A percentile compares a stretch with the other conserved stretches of the same genome.
Conservation (phyloP, 2,329 filamentous ascomycete species). For the Aspergillus versicolor region DNA sequence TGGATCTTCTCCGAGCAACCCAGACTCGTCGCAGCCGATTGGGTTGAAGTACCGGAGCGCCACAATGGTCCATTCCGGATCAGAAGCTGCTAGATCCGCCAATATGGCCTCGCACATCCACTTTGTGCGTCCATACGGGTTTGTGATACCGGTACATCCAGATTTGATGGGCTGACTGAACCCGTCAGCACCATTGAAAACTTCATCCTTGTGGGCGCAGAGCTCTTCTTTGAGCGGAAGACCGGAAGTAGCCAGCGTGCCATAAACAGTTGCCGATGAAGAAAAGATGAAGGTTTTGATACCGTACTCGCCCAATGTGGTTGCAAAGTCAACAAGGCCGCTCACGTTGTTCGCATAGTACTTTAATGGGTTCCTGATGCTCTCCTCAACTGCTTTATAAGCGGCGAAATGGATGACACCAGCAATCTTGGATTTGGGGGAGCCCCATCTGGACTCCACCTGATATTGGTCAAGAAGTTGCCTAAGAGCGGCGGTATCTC, state of each 20-base stretch:
- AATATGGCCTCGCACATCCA: slow-evolving; percentile 68
- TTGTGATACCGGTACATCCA: slow-evolving; percentile 59
- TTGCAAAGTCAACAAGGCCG: slow-evolving; percentile 61
- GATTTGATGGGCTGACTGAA: slow-evolving; percentile 43
- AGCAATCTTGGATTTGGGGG: slow-evolving; percentile 51
- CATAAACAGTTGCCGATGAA: slow-evolving; percentile 67
- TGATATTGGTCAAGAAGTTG: slow-evolving; percentile 46
- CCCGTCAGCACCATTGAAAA: slow-evolving; percentile 45
- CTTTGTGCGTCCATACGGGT: slow-evolving; percentile 66
- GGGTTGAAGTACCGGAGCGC: slow-evolving; percentile 68
- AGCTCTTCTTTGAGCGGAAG: slow-evolving; percentile 57
- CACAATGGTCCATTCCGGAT: slow-evolving; percentile 63
- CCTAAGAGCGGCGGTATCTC: slow-evolving; percentile 43
- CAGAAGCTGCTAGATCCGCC: slow-evolving; percentile 59
- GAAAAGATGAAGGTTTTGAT: slow-evolving; percentile 69
- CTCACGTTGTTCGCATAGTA: slow-evolving; percentile 70
- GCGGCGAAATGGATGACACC: slow-evolving; percentile 71
- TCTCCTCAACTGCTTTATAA: slow-evolving; percentile 65
- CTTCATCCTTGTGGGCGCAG: slow-evolving; percentile 53
- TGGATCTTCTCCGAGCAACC: slow-evolving; percentile 64
- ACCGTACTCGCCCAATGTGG: slow-evolving; percentile 56
- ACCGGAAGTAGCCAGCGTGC: slow-evolving; percentile 53
- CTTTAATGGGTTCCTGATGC: slow-evolving; percentile 58
- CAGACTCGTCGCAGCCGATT: slow-evolving; percentile 64
- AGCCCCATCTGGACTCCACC: slow-evolving; percentile 31